Conservation (phyloP, 352 stramenopile species). For the Globisporangium camurandrum region DNA sequence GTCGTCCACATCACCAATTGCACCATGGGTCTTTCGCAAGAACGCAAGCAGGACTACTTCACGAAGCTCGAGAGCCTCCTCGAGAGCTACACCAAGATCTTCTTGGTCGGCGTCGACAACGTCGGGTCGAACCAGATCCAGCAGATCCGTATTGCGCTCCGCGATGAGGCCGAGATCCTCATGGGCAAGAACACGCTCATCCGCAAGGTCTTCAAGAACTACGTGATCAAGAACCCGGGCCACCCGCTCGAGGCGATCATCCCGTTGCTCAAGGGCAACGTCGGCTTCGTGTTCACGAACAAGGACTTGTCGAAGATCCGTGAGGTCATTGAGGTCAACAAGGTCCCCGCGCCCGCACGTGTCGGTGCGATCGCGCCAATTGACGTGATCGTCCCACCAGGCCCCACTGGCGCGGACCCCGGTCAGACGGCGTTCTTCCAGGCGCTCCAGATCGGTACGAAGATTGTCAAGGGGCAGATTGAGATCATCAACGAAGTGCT, state of each 20-base stretch:
- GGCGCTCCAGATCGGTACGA: constrained; percentile 97
- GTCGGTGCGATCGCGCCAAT: constrained; percentile 93
- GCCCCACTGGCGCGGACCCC: constrained; percentile 97
- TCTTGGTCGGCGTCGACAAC: constrained; percentile 98
- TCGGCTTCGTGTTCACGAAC: constrained; percentile 99
- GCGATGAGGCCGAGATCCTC: constrained; percentile 93
- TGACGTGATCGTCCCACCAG: constrained; percentile 96
- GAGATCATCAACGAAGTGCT: constrained; percentile 98
- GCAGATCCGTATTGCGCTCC: constrained; percentile 94
- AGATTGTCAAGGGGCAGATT: constrained; percentile 99
- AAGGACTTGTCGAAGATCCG: constrained; percentile 92
- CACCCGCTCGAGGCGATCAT: constrained; percentile 90
- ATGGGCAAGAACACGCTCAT: constrained; percentile 99
- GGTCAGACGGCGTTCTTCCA: constrained; percentile 99
- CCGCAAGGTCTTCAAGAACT: constrained; percentile 97
- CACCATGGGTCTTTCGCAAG: constrained; percentile 91
- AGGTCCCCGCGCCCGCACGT: constrained; percentile 94
- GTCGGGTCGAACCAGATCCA: constrained; percentile 99
- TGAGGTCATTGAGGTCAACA: constrained; percentile 82
- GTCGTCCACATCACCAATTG: constrained; percentile 35
- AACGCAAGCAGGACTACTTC: constrained; percentile 99
- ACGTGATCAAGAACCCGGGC: constrained; percentile 95
- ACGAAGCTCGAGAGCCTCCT: constrained; percentile 93
- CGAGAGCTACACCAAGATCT: constrained; percentile 96
- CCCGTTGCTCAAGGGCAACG: constrained; percentile 92